Conservation (phyloP, 495 filamentous ascomycete species). For the Massariosphaeria phaeospora region DNA sequence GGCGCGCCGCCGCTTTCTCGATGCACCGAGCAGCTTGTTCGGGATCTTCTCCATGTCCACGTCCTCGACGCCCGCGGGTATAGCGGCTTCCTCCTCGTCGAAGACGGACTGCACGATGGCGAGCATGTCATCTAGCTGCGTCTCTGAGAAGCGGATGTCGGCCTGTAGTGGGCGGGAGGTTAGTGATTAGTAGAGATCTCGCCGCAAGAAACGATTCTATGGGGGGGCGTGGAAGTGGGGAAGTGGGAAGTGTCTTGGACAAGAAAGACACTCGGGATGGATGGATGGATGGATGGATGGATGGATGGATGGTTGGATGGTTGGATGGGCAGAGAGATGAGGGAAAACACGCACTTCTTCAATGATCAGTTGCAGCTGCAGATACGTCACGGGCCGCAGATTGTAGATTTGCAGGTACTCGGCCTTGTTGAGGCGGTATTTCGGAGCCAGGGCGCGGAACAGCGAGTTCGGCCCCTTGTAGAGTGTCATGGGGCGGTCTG, state of each 20-base stretch:
- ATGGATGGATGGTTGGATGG: not conserved
- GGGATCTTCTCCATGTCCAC: conserved; percentile 15
- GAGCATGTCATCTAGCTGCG: conserved; percentile 9
- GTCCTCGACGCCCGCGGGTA: conserved; percentile 15
- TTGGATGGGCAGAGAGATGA: conserved; percentile 46
- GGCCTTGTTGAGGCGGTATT: conserved; percentile 22
- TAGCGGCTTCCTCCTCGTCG: conserved; percentile 6
- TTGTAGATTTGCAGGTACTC: conserved; percentile 32
- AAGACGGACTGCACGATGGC: conserved; percentile 1
- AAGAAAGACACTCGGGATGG: not conserved
- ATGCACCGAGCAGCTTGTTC: conserved; percentile 11
- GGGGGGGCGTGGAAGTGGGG: too few relatives aligned
- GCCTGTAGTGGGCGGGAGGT: not conserved
- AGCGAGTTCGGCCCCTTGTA: conserved; percentile 24
- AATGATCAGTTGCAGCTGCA: conserved; percentile 20
- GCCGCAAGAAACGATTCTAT: too few relatives aligned
- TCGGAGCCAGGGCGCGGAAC: conserved; percentile 17
- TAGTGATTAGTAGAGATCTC: not conserved
- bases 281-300: conserved; percentile 1
- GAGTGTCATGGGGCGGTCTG: conserved; percentile 14
- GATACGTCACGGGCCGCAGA: conserved; percentile 8
- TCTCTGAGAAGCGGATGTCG: conserved; percentile 1
- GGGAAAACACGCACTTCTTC: conserved; percentile 39
- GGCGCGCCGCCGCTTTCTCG: conserved; percentile 7
- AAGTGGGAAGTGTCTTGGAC: not conserved